These are phyloP conservation scores for Trametes punicea DNA, from an alignment of 768 basidiomycete genomes.

Conservation along the genomic window DNA sequence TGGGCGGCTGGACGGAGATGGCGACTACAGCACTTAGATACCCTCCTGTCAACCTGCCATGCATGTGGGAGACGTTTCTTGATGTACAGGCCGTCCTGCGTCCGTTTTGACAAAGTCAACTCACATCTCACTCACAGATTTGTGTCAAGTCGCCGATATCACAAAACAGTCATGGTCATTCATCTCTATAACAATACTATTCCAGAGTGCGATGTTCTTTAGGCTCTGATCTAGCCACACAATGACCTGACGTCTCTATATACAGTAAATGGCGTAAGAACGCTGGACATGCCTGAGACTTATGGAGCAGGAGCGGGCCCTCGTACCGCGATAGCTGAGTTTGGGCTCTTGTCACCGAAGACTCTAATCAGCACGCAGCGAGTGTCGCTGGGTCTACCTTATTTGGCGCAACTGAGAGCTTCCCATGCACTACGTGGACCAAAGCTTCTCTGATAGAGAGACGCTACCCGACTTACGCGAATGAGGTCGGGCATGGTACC, in stretches of 20 bases:
- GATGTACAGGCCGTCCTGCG: no score
- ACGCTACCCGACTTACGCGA: not conserved
- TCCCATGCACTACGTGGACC: not conserved
- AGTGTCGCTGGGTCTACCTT: not conserved
- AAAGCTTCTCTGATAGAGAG: not conserved
- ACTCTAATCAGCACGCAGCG: constrained; percentile 2
- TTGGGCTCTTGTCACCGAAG: not conserved
- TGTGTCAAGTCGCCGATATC: no score
- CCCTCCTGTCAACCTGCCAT: no score
- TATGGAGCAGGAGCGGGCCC: not conserved
- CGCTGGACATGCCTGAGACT: not conserved
- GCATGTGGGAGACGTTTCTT: no score
- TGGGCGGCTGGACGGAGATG: not conserved
- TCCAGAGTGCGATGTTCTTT: no score
- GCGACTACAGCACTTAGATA: not conserved
- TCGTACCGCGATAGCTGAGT: not conserved
- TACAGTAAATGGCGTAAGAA: not conserved
- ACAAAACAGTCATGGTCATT: no score
- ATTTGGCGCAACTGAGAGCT: not conserved
- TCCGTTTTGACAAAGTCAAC: no score
- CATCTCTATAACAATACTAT: no score
- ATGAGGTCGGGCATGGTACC: not conserved
- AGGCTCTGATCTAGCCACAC: not conserved
- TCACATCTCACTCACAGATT: no score
- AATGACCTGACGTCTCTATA: not conserved